phyloP scores from a whole-genome alignment of 257 asterid genomes.

The Fraxinus americana region DNA sequence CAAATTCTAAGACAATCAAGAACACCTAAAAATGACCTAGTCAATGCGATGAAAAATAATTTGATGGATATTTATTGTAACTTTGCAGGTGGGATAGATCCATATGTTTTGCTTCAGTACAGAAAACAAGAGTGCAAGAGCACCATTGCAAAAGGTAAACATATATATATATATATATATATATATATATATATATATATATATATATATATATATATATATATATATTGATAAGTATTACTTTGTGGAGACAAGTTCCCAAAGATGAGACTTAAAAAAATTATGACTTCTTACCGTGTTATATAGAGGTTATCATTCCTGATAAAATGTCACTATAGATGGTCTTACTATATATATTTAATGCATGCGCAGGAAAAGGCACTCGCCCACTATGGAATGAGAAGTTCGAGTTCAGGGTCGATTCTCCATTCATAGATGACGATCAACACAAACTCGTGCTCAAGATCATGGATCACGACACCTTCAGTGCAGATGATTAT shows the following conservation, averaged over 20 bases:
- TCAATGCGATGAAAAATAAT: too few relatives aligned
- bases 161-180: too few relatives aligned
- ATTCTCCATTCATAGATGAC: conserved; percentile 41
- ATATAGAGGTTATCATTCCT: too few relatives aligned
- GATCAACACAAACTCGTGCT: conserved; percentile 47
- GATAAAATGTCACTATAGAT: too few relatives aligned
- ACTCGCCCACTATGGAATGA: conserved; percentile 65
- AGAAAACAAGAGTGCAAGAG: conserved; percentile 30
- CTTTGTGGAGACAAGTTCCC: too few relatives aligned
- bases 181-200: too few relatives aligned
- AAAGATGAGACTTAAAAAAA: too few relatives aligned
- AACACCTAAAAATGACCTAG: too few relatives aligned
- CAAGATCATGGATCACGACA: conserved; percentile 60
- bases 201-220: too few relatives aligned
- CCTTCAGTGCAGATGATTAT: conserved; percentile 50
- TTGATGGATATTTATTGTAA: background rate
- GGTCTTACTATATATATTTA: background rate
- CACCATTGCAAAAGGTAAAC: conserved; percentile 29
- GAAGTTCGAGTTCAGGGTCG: conserved; percentile 55
- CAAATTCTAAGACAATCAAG: too few relatives aligned
- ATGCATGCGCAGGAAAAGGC: conserved; percentile 47
- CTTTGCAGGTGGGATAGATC: conserved; percentile 39
- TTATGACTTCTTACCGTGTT: too few relatives aligned
- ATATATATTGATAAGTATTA: too few relatives aligned
- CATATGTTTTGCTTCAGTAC: conserved; percentile 45